Percentiles rank a stretch among this genome's conserved stretches.
Conservation (phyloP, 805 yeast genomes). For the Lipomyces starkeyi region DNA sequence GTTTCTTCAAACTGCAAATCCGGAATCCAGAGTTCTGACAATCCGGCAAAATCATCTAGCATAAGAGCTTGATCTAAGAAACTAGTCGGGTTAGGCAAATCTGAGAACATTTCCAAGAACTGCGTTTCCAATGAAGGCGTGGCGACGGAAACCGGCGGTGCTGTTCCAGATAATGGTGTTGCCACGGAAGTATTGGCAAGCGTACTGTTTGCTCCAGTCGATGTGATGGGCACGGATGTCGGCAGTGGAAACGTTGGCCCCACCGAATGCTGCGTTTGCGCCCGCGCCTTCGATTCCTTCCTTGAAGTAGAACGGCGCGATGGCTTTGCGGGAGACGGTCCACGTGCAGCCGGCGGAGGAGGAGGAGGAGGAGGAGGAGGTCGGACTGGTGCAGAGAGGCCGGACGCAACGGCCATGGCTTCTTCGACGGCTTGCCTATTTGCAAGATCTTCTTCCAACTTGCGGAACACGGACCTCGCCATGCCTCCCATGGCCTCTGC, state of each 20-base stretch:
- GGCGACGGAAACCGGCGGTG: neutral
- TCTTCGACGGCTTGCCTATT: conserved; percentile 16
- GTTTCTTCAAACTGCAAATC: conserved; percentile 27
- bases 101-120: conserved; percentile 45
- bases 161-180: neutral
- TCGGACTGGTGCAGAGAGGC: neutral
- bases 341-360: neutral
- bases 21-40: conserved; percentile 26
- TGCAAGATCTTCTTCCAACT: conserved; percentile 35
- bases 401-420: neutral
- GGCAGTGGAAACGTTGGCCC: neutral
- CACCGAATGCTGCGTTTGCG: too few relatives aligned
- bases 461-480: conserved; percentile 45
- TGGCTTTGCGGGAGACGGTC: conserved; percentile 2
- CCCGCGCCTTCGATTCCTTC: conserved; percentile 2
- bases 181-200: neutral
- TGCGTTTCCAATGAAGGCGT: conserved; percentile 40
- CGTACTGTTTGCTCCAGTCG: neutral
- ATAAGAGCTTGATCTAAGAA: conserved; percentile 44
- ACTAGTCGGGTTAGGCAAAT: conserved; percentile 46
- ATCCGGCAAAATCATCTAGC: conserved; percentile 39
- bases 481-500: conserved; percentile 48
- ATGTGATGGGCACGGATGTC: neutral
- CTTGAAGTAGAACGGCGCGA: neutral
- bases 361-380: neutral